These are phyloP conservation scores for Ophiostoma angusticollis DNA, from an alignment of 2,329 filamentous ascomycete species.

Conservation along the genomic window DNA sequence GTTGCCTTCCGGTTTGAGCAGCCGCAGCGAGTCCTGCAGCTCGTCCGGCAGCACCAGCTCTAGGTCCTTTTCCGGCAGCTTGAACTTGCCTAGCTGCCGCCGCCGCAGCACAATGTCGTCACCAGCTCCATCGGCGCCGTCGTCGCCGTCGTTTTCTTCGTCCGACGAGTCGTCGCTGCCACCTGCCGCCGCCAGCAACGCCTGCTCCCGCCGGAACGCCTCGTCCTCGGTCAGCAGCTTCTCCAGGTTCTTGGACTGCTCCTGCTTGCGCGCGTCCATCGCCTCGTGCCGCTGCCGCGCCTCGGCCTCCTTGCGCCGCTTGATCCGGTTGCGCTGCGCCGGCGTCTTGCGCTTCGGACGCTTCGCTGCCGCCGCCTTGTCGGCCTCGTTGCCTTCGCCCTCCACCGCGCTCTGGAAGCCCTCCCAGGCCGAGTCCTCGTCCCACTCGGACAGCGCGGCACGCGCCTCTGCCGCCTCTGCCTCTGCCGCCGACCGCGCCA, in stretches of 20 bases:
- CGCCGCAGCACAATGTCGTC: slow-evolving; percentile 55
- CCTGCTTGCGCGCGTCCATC: slow-evolving; percentile 58
- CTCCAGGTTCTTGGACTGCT: slow-evolving; percentile 59
- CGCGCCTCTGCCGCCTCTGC: slow-evolving; percentile 61
- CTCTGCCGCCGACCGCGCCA: slow-evolving; percentile 56
- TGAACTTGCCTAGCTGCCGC: slow-evolving; percentile 59
- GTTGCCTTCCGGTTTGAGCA: slow-evolving; percentile 92
- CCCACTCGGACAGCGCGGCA: slow-evolving; percentile 55
- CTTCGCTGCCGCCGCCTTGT: slow-evolving; percentile 47
- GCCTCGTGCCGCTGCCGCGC: slow-evolving; percentile 61
- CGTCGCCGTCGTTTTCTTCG: slow-evolving; percentile 35
- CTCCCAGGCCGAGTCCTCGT: slow-evolving; percentile 87
- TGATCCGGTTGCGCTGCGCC: slow-evolving; percentile 74
- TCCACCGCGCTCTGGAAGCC: slow-evolving; percentile 73
- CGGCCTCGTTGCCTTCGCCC: slow-evolving; percentile 30
- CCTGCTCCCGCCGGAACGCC: slow-evolving; percentile 41
- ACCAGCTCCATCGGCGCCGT: slow-evolving; percentile 45
- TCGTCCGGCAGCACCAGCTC: slow-evolving; percentile 75
- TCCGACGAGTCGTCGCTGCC: slow-evolving; percentile 32
- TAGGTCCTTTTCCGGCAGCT: slow-evolving; percentile 65
- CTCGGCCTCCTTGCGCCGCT: slow-evolving; percentile 80
- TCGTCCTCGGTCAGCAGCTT: slow-evolving; percentile 58
- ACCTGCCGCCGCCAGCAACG: slow-evolving; percentile 29
- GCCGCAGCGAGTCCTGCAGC: slow-evolving; percentile 64
- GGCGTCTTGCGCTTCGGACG: slow-evolving; percentile 74